These are phyloP conservation scores for Colletotrichum lupini DNA, from an alignment of 2,329 filamentous ascomycete species.

Conservation along the genomic window DNA sequence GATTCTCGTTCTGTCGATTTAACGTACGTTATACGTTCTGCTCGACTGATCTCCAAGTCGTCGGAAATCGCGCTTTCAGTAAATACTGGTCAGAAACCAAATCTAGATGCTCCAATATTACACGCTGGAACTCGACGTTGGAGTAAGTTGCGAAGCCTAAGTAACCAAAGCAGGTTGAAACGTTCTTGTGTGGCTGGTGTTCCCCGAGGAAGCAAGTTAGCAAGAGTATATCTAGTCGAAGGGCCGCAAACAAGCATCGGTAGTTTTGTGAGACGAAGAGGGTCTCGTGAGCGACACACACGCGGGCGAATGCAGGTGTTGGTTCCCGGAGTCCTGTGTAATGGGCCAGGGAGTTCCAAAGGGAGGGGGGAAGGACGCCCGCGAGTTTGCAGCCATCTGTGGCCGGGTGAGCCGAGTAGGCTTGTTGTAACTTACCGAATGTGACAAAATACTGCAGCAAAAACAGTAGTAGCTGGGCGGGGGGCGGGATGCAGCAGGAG, in stretches of 20 bases:
- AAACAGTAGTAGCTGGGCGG: background rate
- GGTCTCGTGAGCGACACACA: constrained; percentile 35
- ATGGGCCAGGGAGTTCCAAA: background rate
- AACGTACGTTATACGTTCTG: background rate
- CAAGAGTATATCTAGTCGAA: constrained; percentile 31
- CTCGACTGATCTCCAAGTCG: background rate
- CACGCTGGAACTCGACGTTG: constrained; percentile 9
- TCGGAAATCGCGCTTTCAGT: background rate
- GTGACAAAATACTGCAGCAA: background rate
- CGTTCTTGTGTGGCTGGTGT: constrained; percentile 8
- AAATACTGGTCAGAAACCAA: background rate
- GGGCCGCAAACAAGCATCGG: constrained; percentile 23
- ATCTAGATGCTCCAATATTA: background rate
- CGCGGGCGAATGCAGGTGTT: constrained; percentile 26
- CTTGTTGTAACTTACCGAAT: constrained; percentile 29
- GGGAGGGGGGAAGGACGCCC: background rate
- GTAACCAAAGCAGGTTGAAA: background rate
- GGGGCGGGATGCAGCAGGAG: constrained; percentile 19
- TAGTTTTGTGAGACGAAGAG: constrained; percentile 15
- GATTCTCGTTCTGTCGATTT: background rate
- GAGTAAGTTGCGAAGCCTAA: background rate
- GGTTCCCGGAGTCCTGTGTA: constrained; percentile 17
- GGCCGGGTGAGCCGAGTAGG: constrained; percentile 2
- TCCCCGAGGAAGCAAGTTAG: constrained; percentile 20
- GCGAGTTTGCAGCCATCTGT: constrained; percentile 6